These are phyloP conservation scores for Metschnikowia bowlesiae DNA, from an alignment of 805 yeast genomes.

Conservation along the genomic window DNA sequence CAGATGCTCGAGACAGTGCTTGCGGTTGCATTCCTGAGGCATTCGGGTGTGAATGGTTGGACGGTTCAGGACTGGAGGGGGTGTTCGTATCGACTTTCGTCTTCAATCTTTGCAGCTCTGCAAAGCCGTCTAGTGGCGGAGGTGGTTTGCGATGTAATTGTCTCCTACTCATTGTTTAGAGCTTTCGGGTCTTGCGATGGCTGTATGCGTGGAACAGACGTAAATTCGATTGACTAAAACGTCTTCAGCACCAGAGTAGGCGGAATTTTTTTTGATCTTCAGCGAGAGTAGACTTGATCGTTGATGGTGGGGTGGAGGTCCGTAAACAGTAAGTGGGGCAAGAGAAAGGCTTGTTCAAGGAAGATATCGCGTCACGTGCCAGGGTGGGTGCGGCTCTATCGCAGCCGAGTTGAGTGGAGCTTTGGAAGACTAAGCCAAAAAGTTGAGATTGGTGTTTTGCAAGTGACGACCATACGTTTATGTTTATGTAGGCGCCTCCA, in stretches of 20 bases:
- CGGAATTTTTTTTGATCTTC: not conserved
- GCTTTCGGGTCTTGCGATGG: not conserved
- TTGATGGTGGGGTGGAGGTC: not conserved
- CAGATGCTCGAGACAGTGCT: not conserved
- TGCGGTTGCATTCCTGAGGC: not conserved
- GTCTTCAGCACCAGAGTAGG: not conserved
- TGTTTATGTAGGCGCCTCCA: not conserved
- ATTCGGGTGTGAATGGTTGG: not conserved
- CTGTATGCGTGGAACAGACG: not conserved
- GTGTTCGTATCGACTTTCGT: not conserved
- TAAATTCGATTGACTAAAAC: not conserved
- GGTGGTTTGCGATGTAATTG: not conserved
- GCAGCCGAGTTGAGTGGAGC: not conserved
- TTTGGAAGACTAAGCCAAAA: not conserved
- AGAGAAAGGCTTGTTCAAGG: not conserved
- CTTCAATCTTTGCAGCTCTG: not conserved
- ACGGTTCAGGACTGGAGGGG: not conserved
- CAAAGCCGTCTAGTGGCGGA: not conserved
- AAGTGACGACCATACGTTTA: not conserved
- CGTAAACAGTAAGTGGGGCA: not conserved
- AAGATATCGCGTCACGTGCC: slow-evolving; percentile 2
- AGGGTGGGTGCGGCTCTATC: not conserved
- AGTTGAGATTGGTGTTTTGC: not conserved
- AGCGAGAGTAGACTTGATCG: not conserved
- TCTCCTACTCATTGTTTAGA: not conserved